Evolutionary conservation across 2,329 filamentous ascomycete species (phyloP).

Genomic region (Fusarium pseudocircinatum): DNA sequence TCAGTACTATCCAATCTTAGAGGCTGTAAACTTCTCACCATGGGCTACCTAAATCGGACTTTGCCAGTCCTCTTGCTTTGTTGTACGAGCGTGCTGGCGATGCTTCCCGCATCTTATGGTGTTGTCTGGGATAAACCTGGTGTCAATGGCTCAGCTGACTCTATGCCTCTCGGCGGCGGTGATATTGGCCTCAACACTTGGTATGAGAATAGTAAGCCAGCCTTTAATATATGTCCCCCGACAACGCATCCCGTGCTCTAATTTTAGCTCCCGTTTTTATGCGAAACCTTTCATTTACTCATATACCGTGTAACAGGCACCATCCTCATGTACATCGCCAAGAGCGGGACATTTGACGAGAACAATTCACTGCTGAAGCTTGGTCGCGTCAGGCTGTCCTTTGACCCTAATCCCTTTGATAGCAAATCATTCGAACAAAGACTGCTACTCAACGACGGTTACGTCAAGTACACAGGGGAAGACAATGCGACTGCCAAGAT

Average conservation of each 20-base stretch:
- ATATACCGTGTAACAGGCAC: neutral
- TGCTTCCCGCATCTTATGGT: neutral
- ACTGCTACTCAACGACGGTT: neutral
- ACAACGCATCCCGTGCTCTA: rapidly evolving
- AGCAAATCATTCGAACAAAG: neutral
- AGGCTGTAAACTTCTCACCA: neutral
- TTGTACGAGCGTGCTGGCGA: neutral
- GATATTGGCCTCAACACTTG: conserved; percentile 6
- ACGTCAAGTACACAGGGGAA: neutral
- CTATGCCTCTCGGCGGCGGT: conserved; percentile 8
- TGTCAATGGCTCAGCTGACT: conserved; percentile 9
- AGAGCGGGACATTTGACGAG: conserved; percentile 10
- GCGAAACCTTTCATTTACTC: neutral
- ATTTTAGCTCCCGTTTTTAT: rapidly evolving
- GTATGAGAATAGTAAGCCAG: conserved; percentile 1
- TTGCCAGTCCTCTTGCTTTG: neutral
- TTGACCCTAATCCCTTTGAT: neutral
- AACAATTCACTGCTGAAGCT: conserved; percentile 13
- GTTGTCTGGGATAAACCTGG: neutral
- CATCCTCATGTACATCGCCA: conserved; percentile 3
- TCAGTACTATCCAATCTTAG: neutral
- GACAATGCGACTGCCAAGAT: neutral
- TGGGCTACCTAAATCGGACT: neutral
- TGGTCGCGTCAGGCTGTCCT: neutral
- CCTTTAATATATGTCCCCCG: rapidly evolving